phyloP scores from a whole-genome alignment of 1,284 basidiomycete species.

The Ganoderma sinense region DNA sequence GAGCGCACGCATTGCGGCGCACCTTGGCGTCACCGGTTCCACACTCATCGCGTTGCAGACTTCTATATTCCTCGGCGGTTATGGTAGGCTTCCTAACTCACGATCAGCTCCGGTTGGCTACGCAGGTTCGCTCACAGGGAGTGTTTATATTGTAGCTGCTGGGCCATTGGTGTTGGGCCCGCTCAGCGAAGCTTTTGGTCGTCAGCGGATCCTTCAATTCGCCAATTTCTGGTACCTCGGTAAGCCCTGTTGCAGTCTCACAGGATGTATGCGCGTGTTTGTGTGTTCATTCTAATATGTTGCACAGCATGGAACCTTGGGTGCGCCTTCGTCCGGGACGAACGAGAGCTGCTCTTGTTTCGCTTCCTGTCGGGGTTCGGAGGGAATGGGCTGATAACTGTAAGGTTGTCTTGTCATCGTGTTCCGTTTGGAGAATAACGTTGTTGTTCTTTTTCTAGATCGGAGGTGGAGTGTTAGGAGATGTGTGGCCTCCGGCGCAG shows the following conservation, averaged over 20 bases:
- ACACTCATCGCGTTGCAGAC: constrained; percentile 66
- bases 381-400: constrained; percentile 67
- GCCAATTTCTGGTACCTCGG: constrained; percentile 68
- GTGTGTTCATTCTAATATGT: background rate
- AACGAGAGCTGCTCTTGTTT: constrained; percentile 65
- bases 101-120: no score
- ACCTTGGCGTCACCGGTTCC: constrained; percentile 62
- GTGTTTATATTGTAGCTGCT: constrained; percentile 41
- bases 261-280: background rate
- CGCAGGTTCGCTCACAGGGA: background rate
- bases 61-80: constrained; percentile 74
- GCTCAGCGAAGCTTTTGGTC: constrained; percentile 58
- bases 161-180: constrained; percentile 66
- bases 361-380: constrained; percentile 71
- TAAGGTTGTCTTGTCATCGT: constrained; percentile 36
- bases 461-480: constrained; percentile 57
- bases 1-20: constrained; percentile 53
- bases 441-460: constrained; percentile 30
- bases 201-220: constrained; percentile 50
- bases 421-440: background rate
- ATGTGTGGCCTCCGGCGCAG: constrained; percentile 55
- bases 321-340: constrained; percentile 70
- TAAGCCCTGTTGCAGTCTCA: constrained; percentile 35
- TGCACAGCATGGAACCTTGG: constrained; percentile 66
- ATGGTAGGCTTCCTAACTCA: constrained; percentile 46